A percentile compares a stretch with the other conserved stretches of the same genome.
Conservation (phyloP, 83 land plant species). For the Thuja plicata region DNA sequence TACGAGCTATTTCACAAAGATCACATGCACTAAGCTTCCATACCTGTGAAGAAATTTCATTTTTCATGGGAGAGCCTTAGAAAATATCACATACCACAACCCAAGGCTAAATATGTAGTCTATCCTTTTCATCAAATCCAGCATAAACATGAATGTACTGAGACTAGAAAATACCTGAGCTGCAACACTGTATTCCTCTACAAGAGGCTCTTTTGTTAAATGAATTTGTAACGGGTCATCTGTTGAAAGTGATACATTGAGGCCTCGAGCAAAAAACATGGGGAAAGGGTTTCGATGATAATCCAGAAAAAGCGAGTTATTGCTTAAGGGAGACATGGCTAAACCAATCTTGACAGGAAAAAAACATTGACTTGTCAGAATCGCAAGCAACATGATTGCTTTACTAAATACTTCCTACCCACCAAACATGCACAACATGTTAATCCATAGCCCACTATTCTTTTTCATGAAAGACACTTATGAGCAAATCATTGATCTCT, state of each 20-base stretch:
- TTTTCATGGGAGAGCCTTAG: neutral
- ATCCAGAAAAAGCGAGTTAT: conserved; percentile 57
- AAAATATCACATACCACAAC: neutral
- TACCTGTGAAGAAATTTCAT: conserved; percentile 8
- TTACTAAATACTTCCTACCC: neutral
- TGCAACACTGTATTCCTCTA: conserved; percentile 63
- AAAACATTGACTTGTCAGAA: conserved; percentile 4
- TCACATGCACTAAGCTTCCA: conserved; percentile 52
- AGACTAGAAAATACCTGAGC: conserved; percentile 39
- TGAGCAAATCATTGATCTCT: neutral
- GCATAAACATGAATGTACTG: neutral
- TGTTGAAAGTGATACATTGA: conserved; percentile 59
- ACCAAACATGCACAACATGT: neutral
- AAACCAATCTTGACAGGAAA: conserved; percentile 47
- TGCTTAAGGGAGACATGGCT: conserved; percentile 61
- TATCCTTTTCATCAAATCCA: neutral
- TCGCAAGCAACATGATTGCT: neutral
- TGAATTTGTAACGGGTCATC: conserved; percentile 67
- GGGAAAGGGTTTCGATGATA: conserved; percentile 66
- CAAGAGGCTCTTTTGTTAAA: conserved; percentile 60
- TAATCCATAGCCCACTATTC: conserved; percentile 2
- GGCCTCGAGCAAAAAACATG: conserved; percentile 60
- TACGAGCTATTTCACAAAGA: conserved; percentile 58
- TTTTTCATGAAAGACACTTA: neutral
- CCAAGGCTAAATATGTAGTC: neutral